Evolutionary conservation across 192 early-diverging fungal species (phyloP), one percentile per base, ranked within the genome.

Genomic region (Ambispora gerdemannii): DNA sequence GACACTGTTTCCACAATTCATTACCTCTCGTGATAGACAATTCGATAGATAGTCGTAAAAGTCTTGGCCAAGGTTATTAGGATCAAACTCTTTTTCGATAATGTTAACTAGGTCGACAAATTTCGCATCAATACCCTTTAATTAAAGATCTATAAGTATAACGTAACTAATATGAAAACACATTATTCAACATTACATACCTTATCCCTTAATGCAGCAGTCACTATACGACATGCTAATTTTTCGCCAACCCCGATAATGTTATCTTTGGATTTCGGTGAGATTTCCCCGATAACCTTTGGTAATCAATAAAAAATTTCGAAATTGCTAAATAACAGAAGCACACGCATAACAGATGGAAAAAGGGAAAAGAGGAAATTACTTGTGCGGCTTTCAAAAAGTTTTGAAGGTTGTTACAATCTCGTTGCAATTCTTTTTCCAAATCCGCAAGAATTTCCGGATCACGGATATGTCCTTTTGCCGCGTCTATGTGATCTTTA

Each of bases 201-300:
- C 20, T 63, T 73, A 67, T 91, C 88, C 47, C 87, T 84, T 69
- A 99, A 78, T 17, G 95, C 80, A 3, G 91, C 89, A 2, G 94
- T 84, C 22, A 98, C 93, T 53, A 95, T 91, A 59, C 90, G 84
- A 58, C 96, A 95, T 0, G 96, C 91, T 10, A 99, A 82, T 73
- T 92, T 95, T 80, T 99, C 97, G 68, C 97, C 97, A 3, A 87
- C 87, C 25, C 92, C 91, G 64, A 99, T 88, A 49, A 99, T 96
- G 68, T 95, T 89, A 78, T 99, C 97, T 66, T 89, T 83, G 33
- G 96, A 98, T 73, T 93, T 89, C 67, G 97, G 95, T 25, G 96
- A 96, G 8, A 99, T 92, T 75, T 99, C 97, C 63, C 93, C 91
- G 75, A 99, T 96, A 64, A 95, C 87, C 72, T 80, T 32, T 20